Conservation (phyloP, 257 asterid species). For the Solanum corneliomulleri region DNA sequence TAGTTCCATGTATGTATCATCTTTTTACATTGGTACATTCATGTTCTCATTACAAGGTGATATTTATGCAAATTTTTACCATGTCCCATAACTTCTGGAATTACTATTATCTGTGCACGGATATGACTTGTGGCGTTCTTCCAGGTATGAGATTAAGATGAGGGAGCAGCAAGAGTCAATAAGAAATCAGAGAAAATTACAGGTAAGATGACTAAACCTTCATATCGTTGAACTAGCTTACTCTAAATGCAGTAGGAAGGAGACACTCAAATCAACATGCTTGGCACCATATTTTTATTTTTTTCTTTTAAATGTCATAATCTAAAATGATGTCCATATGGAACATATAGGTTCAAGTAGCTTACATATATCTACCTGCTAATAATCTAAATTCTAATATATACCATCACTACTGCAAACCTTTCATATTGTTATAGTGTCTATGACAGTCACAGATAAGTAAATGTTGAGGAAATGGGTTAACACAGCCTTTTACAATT, state of each 20-base stretch:
- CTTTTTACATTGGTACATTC: not conserved
- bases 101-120: not conserved
- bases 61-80: not conserved
- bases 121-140: slow-evolving; percentile 6
- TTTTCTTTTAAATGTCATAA: not conserved
- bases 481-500: not conserved
- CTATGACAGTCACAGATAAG: not conserved
- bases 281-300: not conserved
- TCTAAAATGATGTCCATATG: not conserved
- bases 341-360: not conserved
- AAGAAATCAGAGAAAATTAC: slow-evolving; percentile 74
- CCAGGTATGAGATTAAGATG: slow-evolving; percentile 90
- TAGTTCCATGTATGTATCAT: not conserved
- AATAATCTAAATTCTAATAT: not conserved
- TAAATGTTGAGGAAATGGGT: not conserved
- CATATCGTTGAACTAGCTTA: not conserved
- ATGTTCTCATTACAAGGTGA: not conserved
- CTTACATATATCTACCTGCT: not conserved
- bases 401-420: not conserved
- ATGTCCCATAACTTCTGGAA: not conserved
- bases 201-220: slow-evolving; percentile 34
- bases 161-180: slow-evolving; percentile 84
- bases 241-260: not conserved
- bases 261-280: not conserved
- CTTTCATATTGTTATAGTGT: not conserved